phyloP scores from a whole-genome alignment of 2,329 filamentous ascomycete genomes.

The Coniochaeta pulveracea region DNA sequence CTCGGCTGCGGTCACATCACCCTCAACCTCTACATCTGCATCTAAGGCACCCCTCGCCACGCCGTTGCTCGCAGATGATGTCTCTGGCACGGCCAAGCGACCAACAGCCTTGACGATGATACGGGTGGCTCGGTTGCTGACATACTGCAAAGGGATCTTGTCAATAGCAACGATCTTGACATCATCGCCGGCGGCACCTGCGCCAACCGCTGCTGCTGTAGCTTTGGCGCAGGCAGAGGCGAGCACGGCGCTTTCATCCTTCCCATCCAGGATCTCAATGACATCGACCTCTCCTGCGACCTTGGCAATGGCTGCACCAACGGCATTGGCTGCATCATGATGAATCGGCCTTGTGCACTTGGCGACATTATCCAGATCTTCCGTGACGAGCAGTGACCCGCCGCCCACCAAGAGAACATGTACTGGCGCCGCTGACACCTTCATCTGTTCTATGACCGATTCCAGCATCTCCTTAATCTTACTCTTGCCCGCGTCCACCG shows the following conservation, averaged over 20 bases:
- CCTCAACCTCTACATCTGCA: neutral
- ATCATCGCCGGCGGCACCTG: neutral
- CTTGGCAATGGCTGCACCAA: constrained; percentile 47
- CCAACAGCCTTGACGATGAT: constrained; percentile 12
- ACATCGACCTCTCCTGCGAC: constrained; percentile 3
- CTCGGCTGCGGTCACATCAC: constrained; percentile 2
- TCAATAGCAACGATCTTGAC: constrained; percentile 3
- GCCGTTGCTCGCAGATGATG: neutral
- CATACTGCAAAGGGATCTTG: constrained; percentile 12
- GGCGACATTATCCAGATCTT: constrained; percentile 34
- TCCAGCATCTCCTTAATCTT: constrained; percentile 22
- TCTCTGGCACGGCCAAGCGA: constrained; percentile 5
- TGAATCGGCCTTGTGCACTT: constrained; percentile 38
- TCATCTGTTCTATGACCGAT: constrained; percentile 40
- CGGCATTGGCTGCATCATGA: constrained; percentile 46
- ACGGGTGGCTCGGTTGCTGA: constrained; percentile 11
- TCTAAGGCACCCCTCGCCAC: neutral
- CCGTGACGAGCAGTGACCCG: constrained; percentile 38
- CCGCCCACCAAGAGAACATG: constrained; percentile 45
- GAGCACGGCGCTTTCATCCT: neutral
- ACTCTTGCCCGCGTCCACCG: constrained; percentile 13
- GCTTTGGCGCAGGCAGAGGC: neutral
- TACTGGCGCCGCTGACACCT: constrained; percentile 38
- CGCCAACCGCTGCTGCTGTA: neutral
- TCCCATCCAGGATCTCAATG: constrained; percentile 1